Conservation (phyloP, 2,329 filamentous ascomycete species). For the Fragosphaeria purpurea region DNA sequence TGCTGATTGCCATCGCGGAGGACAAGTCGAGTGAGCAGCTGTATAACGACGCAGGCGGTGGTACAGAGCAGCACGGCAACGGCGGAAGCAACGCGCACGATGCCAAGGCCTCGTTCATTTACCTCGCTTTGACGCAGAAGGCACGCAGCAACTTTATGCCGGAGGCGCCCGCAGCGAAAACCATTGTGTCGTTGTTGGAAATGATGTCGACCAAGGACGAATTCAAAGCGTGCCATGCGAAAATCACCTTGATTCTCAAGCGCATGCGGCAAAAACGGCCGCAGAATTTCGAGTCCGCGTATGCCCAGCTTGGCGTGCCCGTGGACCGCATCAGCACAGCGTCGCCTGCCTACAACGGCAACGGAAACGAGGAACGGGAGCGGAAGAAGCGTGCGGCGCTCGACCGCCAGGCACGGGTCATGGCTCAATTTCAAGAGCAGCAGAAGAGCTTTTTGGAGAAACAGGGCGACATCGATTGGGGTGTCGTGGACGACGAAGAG, state of each 20-base stretch:
- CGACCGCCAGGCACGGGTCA: constrained; percentile 83
- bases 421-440: constrained; percentile 97
- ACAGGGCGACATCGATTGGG: constrained; percentile 82
- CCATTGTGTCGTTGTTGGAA: constrained; percentile 54
- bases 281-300: constrained; percentile 58
- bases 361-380: constrained; percentile 60
- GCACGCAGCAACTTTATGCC: constrained; percentile 47
- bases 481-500: constrained; percentile 71
- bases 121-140: constrained; percentile 55
- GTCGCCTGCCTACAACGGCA: constrained; percentile 61
- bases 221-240: constrained; percentile 73
- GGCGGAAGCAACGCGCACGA: neutral
- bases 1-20: constrained; percentile 76
- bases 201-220: constrained; percentile 57
- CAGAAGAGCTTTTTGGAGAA: constrained; percentile 90
- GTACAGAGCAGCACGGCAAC: neutral
- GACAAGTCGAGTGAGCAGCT: constrained; percentile 54
- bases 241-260: constrained; percentile 73
- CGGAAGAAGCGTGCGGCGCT: constrained; percentile 83
- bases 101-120: constrained; percentile 56
- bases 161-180: constrained; percentile 45
- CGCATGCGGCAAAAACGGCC: constrained; percentile 78
- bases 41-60: constrained; percentile 15
- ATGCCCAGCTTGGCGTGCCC: constrained; percentile 52
- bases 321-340: constrained; percentile 72